phyloP scores from a whole-genome alignment of 2,329 filamentous ascomycete species.

The Dactylonectria macrodidyma region DNA sequence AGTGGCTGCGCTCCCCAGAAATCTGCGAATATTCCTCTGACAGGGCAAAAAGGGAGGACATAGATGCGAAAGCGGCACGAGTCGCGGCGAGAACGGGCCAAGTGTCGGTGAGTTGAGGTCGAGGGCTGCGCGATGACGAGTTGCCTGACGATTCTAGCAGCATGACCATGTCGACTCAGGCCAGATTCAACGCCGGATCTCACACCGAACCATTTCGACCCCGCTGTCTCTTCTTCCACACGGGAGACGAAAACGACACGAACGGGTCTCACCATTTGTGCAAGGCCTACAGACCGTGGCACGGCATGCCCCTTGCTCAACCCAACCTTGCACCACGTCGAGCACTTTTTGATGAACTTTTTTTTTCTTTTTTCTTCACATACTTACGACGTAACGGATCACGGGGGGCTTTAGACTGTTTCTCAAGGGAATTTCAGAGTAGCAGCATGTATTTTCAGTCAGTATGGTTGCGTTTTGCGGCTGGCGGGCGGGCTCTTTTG shows the following conservation, averaged over 20 bases:
- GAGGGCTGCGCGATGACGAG: not conserved
- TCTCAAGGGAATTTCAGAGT: not conserved
- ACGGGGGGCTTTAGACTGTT: constrained; percentile 4
- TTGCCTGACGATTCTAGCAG: constrained; percentile 16
- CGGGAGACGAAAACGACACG: not conserved
- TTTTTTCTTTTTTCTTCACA: not conserved
- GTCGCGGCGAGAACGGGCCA: not conserved
- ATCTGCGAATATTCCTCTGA: constrained; percentile 5
- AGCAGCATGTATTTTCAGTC: not conserved
- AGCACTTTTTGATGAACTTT: not conserved
- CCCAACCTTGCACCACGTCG: not conserved
- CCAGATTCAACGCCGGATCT: not conserved
- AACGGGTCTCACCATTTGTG: not conserved
- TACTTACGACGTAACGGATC: constrained; percentile 14
- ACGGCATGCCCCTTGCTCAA: not conserved
- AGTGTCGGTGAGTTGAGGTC: constrained; percentile 18
- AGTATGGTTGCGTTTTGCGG: not conserved
- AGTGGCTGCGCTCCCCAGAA: constrained; percentile 27
- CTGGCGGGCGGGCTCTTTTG: constrained; percentile 3
- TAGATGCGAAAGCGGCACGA: not conserved
- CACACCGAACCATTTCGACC: too few species aligned
- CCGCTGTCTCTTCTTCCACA: not conserved
- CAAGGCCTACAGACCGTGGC: not conserved
- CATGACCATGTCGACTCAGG: not conserved
- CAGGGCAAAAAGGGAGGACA: not conserved